Evolutionary conservation across 1,284 basidiomycete genomes (phyloP), one percentile per base, ranked within the genome.

Genomic region (Sanghuangporus weigelae): DNA sequence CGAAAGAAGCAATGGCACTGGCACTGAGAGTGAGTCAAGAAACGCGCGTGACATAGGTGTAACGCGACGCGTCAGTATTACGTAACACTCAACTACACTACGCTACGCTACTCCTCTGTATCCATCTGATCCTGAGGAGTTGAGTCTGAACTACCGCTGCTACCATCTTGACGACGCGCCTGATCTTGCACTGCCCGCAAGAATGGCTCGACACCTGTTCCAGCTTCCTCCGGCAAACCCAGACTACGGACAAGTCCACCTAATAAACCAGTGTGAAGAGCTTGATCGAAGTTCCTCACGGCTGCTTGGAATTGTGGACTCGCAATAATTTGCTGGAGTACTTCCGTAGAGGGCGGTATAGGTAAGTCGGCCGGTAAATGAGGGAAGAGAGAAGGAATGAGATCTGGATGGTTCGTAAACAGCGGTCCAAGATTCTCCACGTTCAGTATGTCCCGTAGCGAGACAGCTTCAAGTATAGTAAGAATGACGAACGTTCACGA

Each of bases 181-280:
- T 92, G 89, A 63, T 89, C 87, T 65, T 83, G 84, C 26, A 93
- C 80, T 5, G 90, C 90, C 53, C 82, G 78, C 71, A 93, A 75
- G 73, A 93, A 93, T 2, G 88, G 82, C 55, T 78, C 82, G 6
- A 92, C 78, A 3, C 90, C 83, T 1, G 81, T 81, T 0, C 90
- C 91, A 4, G 91, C 91, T 67, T 90, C 89, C 70, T 87, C 88
- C 0, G 90, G 90, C 38, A 93, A 74, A 2, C 91, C 91, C 5
- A 93, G 76, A n/a, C 83, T 80, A 51, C 85, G 77, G 36, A 93
- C 89, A 7, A 93, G 76, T 0, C 81, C 83, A 10, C 87, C 87
- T 2, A 93, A 74, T 57, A 90, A 73, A 3, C 91, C 91, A 0
- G 90, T 93, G 55, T 85, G 79, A 53, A 93, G 77, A 12, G 89